Percentiles rank a stretch among this genome's conserved stretches.
Evolutionary conservation across 192 early-diverging fungal genomes (phyloP).

Genomic region (Coemansia asiatica): DNA sequence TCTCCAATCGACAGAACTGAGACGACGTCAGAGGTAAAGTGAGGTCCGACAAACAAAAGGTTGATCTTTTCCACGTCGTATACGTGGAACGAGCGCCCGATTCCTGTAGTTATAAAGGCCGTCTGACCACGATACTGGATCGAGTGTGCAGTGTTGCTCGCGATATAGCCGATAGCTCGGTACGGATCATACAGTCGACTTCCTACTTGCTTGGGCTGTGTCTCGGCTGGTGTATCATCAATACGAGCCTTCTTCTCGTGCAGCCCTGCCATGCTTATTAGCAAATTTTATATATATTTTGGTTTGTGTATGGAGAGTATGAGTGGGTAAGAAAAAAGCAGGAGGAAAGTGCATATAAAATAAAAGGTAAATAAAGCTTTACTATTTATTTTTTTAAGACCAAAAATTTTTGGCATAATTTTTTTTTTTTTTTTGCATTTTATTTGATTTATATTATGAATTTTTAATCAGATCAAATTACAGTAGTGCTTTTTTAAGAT

Average conservation of each 20-base stretch:
- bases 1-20: conserved; percentile 70
- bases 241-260: conserved; percentile 35
- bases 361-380: neutral
- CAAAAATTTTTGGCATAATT: neutral
- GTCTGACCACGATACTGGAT: conserved; percentile 75
- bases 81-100: conserved; percentile 87
- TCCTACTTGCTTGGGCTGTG: conserved; percentile 5
- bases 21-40: conserved; percentile 65
- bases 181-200: conserved; percentile 81
- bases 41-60: conserved; percentile 76
- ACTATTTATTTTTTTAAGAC: neutral
- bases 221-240: conserved; percentile 4
- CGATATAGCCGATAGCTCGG: conserved; percentile 88
- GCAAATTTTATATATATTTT: neutral
- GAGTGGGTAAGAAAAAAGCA: neutral
- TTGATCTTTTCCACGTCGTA: conserved; percentile 81
- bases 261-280: conserved; percentile 13
- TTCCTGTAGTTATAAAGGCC: conserved; percentile 81
- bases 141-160: conserved; percentile 74
- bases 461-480: neutral
- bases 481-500: neutral
- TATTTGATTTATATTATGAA: neutral
- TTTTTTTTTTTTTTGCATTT: neutral
- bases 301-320: no score
- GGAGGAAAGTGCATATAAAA: neutral